These are phyloP conservation scores for Podospora pseudocomata DNA, from an alignment of 495 filamentous ascomycete species.

Conservation along the genomic window DNA sequence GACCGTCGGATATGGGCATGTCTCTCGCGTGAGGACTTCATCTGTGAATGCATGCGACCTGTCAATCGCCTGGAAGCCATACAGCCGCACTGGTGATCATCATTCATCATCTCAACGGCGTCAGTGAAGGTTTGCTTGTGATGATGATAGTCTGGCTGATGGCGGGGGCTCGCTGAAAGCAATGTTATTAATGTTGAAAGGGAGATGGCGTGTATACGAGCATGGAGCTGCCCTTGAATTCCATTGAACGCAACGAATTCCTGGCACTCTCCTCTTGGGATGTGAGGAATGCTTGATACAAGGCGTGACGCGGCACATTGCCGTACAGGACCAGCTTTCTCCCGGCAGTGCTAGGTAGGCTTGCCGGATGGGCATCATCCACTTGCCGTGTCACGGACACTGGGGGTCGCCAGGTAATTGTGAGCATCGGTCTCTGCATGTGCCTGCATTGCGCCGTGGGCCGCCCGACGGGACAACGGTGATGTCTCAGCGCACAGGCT, in stretches of 20 bases:
- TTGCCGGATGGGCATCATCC: no score
- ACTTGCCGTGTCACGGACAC: background rate
- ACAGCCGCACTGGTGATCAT: background rate
- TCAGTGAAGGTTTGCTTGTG: background rate
- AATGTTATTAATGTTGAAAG: background rate
- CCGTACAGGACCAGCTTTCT: background rate
- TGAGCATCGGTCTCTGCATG: background rate
- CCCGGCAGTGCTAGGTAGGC: background rate
- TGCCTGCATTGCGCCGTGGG: background rate
- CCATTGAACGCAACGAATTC: background rate
- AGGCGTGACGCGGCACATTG: background rate
- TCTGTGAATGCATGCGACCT: background rate
- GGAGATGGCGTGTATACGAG: background rate
- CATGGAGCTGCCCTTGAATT: background rate
- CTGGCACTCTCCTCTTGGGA: background rate
- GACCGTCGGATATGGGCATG: background rate
- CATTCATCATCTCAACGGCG: background rate
- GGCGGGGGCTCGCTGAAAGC: background rate
- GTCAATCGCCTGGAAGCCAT: background rate
- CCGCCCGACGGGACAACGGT: background rate
- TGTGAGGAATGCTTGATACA: background rate
- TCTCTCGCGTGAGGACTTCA: background rate
- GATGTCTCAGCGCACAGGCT: background rate
- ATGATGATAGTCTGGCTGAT: background rate
- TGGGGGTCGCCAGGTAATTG: background rate